phyloP scores from a whole-genome alignment of 345 rosid genomes.

The Eucalyptus regnans region DNA sequence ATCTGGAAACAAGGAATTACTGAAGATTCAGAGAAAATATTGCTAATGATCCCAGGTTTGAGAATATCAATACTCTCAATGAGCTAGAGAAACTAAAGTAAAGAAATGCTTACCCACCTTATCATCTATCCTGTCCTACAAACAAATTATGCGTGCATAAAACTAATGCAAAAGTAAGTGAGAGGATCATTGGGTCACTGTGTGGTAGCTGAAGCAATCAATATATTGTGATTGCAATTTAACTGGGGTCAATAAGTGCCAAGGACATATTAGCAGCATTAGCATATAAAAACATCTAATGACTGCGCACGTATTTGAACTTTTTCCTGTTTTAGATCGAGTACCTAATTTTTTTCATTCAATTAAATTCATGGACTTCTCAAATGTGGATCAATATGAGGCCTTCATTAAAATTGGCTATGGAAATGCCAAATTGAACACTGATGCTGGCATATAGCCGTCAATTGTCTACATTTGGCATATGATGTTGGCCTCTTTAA shows the following conservation, averaged over 20 bases:
- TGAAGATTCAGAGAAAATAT: not conserved
- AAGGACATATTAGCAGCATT: not conserved
- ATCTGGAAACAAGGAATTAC: not conserved
- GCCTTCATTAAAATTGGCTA: not conserved
- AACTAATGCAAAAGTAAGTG: not conserved
- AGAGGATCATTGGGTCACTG: not conserved
- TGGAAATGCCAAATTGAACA: not conserved
- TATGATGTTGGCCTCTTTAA: not conserved
- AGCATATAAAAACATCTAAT: not conserved
- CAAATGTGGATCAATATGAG: not conserved
- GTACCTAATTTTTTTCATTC: not conserved
- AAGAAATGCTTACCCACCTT: not conserved
- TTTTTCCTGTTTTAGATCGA: not conserved
- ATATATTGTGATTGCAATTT: not conserved
- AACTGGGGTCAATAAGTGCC: not conserved
- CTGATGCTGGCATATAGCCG: not conserved
- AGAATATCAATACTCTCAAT: not conserved
- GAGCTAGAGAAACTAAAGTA: not conserved
- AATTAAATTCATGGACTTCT: not conserved
- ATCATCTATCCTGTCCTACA: not conserved
- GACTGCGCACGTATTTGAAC: not conserved
- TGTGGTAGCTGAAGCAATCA: not conserved
- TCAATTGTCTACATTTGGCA: not conserved
- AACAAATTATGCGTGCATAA: not conserved
- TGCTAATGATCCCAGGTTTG: not conserved